phyloP scores from a whole-genome alignment of 345 rosid genomes.

The Rhodamnia argentea region DNA sequence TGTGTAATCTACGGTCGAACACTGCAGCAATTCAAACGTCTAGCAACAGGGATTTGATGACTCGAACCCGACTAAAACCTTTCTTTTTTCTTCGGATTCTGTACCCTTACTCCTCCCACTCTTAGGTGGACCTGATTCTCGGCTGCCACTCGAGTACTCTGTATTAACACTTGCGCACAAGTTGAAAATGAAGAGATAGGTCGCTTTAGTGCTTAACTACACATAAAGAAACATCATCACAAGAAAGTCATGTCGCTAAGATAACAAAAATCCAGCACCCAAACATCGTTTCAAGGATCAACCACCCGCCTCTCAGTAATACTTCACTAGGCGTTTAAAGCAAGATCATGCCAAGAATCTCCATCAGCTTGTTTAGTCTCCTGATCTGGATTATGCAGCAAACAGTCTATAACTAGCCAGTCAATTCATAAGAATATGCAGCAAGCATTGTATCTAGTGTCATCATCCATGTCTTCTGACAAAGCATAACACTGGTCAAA shows the following conservation, averaged over 20 bases:
- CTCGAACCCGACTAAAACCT: background rate
- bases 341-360: slow-evolving; percentile 86
- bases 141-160: background rate
- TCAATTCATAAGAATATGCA: background rate
- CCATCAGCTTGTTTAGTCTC: slow-evolving; percentile 53
- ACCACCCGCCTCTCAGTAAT: background rate
- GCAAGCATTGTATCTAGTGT: background rate
- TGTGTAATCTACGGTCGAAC: background rate
- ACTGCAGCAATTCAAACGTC: background rate
- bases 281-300: background rate
- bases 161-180: background rate
- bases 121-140: background rate
- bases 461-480: background rate
- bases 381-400: slow-evolving; percentile 38
- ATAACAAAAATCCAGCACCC: background rate
- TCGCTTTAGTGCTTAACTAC: background rate
- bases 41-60: background rate
- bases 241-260: background rate
- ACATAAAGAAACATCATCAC: background rate
- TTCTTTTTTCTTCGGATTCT: background rate
- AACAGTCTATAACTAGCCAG: background rate
- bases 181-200: background rate
- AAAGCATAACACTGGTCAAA: background rate
- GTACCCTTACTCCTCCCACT: background rate
- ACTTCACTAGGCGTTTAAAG: slow-evolving; percentile 43